These are phyloP conservation scores for Luffa aegyptiaca DNA, from an alignment of 306 rosid species.

Conservation along the genomic window DNA sequence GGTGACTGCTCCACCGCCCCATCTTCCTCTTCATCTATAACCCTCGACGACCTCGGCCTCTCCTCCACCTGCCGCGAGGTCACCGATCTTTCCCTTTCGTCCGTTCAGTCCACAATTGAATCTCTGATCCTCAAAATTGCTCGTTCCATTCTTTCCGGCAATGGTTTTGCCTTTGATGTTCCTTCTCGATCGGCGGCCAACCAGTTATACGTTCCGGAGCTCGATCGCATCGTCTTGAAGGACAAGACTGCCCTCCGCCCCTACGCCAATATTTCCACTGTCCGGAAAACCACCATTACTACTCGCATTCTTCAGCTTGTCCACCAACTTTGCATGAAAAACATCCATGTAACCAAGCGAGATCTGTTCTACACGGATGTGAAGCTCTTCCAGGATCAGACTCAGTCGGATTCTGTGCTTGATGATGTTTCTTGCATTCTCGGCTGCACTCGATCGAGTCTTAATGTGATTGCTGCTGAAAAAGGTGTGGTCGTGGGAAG, in stretches of 20 bases:
- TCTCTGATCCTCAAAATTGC: slow-evolving; percentile 36
- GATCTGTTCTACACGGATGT: slow-evolving; percentile 91
- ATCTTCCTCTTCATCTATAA: slow-evolving; percentile 35
- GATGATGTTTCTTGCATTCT: slow-evolving; percentile 83
- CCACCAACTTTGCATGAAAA: slow-evolving; percentile 68
- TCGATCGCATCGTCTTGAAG: slow-evolving; percentile 71
- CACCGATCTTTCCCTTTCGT: slow-evolving; percentile 51
- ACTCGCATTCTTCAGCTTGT: slow-evolving; percentile 71
- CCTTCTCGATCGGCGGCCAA: slow-evolving; percentile 84
- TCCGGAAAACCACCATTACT: slow-evolving; percentile 61
- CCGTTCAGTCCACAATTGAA: slow-evolving; percentile 61
- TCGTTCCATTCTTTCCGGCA: slow-evolving; percentile 62
- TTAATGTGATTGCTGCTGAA: slow-evolving; percentile 80
- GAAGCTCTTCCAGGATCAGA: slow-evolving; percentile 83
- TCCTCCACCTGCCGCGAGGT: slow-evolving; percentile 73
- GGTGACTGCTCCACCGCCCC: slow-evolving; percentile 15
- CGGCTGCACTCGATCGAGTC: slow-evolving; percentile 82
- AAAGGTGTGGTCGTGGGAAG: slow-evolving; percentile 90
- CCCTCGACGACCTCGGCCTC: slow-evolving; percentile 63
- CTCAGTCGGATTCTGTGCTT: slow-evolving; percentile 71
- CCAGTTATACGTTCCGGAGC: slow-evolving; percentile 78
- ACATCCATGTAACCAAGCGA: slow-evolving; percentile 87
- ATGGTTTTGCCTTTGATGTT: slow-evolving; percentile 73
- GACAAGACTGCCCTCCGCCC: slow-evolving; percentile 69
- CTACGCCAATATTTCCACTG: slow-evolving; percentile 67